phyloP scores from a whole-genome alignment of 768 basidiomycete genomes.

The Amyloporia xantha region DNA sequence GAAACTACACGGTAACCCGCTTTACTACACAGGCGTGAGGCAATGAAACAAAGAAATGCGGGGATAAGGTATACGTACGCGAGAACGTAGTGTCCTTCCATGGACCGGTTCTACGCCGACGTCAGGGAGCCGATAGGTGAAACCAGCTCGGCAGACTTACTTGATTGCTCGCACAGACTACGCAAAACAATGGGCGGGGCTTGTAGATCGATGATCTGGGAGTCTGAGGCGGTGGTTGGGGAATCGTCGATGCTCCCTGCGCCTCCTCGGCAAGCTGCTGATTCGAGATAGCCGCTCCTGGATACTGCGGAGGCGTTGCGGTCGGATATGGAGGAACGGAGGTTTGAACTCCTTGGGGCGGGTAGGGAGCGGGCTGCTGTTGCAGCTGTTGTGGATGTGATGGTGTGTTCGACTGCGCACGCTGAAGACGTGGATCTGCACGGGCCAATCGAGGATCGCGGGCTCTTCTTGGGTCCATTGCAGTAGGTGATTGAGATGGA shows the following conservation, averaged over 20 bases:
- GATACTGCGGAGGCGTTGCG: conserved; percentile 19
- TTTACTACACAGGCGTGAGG: conserved; percentile 45
- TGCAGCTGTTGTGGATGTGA: conserved; percentile 18
- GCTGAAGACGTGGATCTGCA: conserved; percentile 58
- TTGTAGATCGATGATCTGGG: conserved; percentile 35
- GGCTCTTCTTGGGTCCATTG: conserved; percentile 75
- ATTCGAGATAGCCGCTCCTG: conserved; percentile 19
- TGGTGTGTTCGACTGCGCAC: conserved; percentile 34
- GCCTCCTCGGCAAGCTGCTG: conserved; percentile 22
- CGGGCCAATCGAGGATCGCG: conserved; percentile 78
- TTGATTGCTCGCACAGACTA: conserved; percentile 99
- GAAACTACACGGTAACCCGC: conserved; percentile 90
- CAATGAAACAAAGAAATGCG: too few relatives aligned
- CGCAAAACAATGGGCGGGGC: conserved; percentile 82
- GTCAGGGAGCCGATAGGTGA: neutral
- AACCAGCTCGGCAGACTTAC: conserved; percentile 36
- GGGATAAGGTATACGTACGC: conserved; percentile 62
- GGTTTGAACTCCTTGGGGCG: conserved; percentile 1
- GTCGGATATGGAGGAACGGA: conserved; percentile 15
- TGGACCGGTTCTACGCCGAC: conserved; percentile 76
- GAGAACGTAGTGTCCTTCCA: conserved; percentile 94
- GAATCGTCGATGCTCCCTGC: conserved; percentile 12
- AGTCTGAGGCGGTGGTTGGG: conserved; percentile 2
- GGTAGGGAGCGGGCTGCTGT: conserved; percentile 1
- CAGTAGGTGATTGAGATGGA: too few relatives aligned